A percentile compares a stretch with the other conserved stretches of the same genome.
phyloP scores from a whole-genome alignment of 768 basidiomycete genomes.

The Fomitopsis pulvina region DNA sequence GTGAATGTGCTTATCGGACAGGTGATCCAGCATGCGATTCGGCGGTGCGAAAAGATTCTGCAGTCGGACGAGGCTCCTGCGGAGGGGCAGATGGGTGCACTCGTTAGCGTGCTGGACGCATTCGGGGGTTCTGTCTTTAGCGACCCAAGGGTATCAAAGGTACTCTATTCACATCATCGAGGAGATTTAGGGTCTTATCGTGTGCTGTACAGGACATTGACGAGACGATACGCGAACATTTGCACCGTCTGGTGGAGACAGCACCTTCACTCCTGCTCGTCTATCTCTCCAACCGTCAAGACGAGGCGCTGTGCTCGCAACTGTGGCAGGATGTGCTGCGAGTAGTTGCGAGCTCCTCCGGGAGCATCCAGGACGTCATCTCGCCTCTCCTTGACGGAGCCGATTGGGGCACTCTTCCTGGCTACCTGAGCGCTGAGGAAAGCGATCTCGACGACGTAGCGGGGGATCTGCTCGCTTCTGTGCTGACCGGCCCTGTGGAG shows the following conservation, averaged over 20 bases:
- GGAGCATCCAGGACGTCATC: slow-evolving; percentile 26
- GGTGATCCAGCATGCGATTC: slow-evolving; percentile 29
- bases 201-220: slow-evolving; percentile 38
- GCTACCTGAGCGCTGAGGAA: slow-evolving; percentile 36
- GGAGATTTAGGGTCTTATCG: not conserved
- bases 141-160: slow-evolving; percentile 36
- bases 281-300: slow-evolving; percentile 41
- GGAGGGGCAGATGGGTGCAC: slow-evolving; percentile 15
- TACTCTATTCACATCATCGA: slow-evolving; percentile 16
- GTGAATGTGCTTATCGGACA: slow-evolving; percentile 26
- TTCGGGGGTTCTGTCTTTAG: slow-evolving; percentile 48
- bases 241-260: slow-evolving; percentile 31
- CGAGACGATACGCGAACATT: slow-evolving; percentile 30
- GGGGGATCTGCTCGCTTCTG: slow-evolving; percentile 32
- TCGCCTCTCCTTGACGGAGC: slow-evolving; percentile 36
- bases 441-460: slow-evolving; percentile 41
- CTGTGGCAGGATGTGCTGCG: slow-evolving; percentile 48
- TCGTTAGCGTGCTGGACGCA: slow-evolving; percentile 41
- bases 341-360: slow-evolving; percentile 30
- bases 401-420: slow-evolving; percentile 32
- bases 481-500: slow-evolving; percentile 22
- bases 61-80: slow-evolving; percentile 14
- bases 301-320: slow-evolving; percentile 22
- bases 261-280: slow-evolving; percentile 41
- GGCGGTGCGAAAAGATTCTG: slow-evolving; percentile 25